These are phyloP conservation scores for Isoetes engelmannii DNA, from an alignment of 83 land plant species.

Conservation along the genomic window DNA sequence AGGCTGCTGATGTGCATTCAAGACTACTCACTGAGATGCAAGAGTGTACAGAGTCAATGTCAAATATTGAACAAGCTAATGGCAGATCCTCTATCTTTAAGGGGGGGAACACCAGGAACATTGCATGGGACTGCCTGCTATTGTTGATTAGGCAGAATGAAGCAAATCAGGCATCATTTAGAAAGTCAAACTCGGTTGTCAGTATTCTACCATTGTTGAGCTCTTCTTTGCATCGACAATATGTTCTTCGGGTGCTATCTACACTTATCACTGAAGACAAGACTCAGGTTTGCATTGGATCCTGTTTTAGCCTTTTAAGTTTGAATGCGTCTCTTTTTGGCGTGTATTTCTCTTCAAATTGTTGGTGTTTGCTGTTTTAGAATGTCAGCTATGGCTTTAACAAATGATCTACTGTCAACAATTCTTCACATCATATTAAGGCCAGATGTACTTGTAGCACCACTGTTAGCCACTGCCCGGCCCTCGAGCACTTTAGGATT, in stretches of 20 bases:
- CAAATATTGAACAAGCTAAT: slow-evolving; percentile 22
- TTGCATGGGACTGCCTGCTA: slow-evolving; percentile 86
- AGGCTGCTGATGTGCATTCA: slow-evolving; percentile 33
- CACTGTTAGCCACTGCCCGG: no score
- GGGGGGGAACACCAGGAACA: slow-evolving; percentile 44
- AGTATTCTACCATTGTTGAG: slow-evolving; percentile 64
- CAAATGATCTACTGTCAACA: no score
- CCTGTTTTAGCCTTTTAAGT: neutral
- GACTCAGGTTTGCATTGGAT: slow-evolving; percentile 49
- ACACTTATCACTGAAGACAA: slow-evolving; percentile 81
- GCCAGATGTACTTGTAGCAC: no score
- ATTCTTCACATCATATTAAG: no score
- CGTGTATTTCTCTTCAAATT: neutral
- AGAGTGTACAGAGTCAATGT: slow-evolving; percentile 42
- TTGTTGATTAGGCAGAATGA: slow-evolving; percentile 72
- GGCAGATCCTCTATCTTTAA: slow-evolving; percentile 63
- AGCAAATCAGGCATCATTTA: slow-evolving; percentile 65
- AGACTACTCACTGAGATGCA: slow-evolving; percentile 1
- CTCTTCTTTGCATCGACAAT: slow-evolving; percentile 57
- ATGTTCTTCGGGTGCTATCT: slow-evolving; percentile 64
- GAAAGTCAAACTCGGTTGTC: slow-evolving; percentile 60
- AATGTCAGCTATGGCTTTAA: neutral
- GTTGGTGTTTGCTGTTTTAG: neutral
- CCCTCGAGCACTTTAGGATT: no score
- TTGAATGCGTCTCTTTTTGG: neutral